Conservation (phyloP, 108 stramenopile genomes). For the Fragilaria crotonensis region DNA sequence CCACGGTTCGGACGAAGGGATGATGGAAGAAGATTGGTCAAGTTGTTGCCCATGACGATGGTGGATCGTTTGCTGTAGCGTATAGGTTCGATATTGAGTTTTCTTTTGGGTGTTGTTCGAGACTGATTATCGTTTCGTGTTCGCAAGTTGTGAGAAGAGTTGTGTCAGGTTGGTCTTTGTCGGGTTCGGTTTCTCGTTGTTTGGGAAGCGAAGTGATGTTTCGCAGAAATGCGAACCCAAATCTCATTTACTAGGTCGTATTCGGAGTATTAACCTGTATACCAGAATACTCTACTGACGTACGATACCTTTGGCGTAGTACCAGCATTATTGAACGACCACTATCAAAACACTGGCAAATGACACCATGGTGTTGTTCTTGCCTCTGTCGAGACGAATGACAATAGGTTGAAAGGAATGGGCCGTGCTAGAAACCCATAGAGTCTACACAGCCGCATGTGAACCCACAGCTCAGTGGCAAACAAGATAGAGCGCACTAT, state of each 20-base stretch:
- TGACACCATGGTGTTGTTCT: neutral
- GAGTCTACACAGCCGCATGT: neutral
- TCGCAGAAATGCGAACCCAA: neutral
- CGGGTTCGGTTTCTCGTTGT: neutral
- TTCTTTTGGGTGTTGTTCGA: too few species aligned
- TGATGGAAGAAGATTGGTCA: too few species aligned
- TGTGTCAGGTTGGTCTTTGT: neutral
- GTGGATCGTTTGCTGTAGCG: too few species aligned
- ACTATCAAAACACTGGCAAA: neutral
- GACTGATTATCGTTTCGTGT: neutral
- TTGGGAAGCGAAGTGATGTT: neutral
- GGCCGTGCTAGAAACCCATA: too few species aligned
- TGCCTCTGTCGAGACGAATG: neutral
- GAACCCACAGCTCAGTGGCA: neutral
- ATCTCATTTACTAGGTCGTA: neutral
- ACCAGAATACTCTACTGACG: neutral
- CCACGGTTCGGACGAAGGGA: too few species aligned
- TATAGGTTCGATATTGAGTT: neutral
- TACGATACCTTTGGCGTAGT: neutral
- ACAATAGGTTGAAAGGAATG: too few species aligned
- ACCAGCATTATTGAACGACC: neutral
- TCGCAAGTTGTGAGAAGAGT: neutral
- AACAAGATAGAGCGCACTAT: neutral
- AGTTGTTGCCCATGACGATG: too few species aligned
- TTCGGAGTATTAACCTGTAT: neutral